These are phyloP conservation scores for Fusarium citri DNA, from an alignment of 2,329 filamentous ascomycete genomes.

Conservation along the genomic window DNA sequence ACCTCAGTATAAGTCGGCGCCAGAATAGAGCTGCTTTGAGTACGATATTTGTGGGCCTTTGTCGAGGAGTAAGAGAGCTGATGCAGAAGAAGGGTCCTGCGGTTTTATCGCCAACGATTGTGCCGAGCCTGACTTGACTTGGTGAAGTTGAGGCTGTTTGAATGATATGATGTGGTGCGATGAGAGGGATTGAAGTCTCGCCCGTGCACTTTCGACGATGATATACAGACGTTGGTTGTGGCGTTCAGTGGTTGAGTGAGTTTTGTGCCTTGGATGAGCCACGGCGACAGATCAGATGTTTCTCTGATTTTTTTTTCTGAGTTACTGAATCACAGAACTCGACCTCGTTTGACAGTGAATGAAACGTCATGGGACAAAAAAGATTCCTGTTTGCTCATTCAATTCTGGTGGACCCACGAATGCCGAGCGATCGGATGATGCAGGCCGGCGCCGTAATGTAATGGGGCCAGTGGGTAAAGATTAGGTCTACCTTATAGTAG, in stretches of 20 bases:
- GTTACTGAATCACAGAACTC: conserved; percentile 36
- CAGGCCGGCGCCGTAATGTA: conserved; percentile 42
- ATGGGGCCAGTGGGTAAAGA: conserved; percentile 33
- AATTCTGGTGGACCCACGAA: conserved; percentile 45
- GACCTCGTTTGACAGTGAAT: conserved; percentile 34
- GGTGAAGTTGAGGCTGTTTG: conserved; percentile 3
- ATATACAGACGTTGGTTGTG: conserved; percentile 1
- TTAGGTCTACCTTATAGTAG: conserved; percentile 7
- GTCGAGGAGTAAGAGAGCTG: neutral
- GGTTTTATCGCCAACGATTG: conserved; percentile 7
- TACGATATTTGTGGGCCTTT: conserved; percentile 21
- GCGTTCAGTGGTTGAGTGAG: conserved; percentile 6
- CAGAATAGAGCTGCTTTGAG: conserved; percentile 15
- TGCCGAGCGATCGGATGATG: conserved; percentile 46
- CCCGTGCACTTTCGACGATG: conserved; percentile 20
- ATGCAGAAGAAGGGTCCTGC: conserved; percentile 4
- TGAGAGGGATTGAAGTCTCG: conserved; percentile 19
- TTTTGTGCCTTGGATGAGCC: conserved; percentile 5
- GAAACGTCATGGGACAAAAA: conserved; percentile 42
- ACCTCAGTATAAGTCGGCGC: conserved; percentile 24
- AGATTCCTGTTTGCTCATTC: conserved; percentile 40
- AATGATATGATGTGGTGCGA: conserved; percentile 38
- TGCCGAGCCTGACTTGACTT: conserved; percentile 19
- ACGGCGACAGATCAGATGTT: conserved; percentile 13
- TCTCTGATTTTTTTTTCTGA: conserved; percentile 10